These are phyloP conservation scores for Ascochyta fabae DNA, from an alignment of 2,329 filamentous ascomycete genomes.

Conservation along the genomic window DNA sequence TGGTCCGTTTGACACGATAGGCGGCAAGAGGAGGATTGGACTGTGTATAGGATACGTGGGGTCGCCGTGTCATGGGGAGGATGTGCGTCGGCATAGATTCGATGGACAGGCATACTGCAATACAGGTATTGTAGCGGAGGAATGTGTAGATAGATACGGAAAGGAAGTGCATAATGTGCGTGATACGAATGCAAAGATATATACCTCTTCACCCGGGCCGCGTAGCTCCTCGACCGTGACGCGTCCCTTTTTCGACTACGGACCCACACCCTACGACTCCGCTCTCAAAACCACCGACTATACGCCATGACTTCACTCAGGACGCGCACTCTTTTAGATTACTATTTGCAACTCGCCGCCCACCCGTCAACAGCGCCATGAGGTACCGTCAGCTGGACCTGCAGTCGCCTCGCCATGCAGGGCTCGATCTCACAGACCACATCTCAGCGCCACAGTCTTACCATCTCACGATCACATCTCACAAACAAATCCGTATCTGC, in stretches of 20 bases:
- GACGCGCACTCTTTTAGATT: background rate
- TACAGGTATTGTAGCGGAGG: background rate
- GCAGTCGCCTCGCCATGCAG: background rate
- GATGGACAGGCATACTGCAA: background rate
- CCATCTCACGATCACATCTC: background rate
- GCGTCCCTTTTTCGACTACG: background rate
- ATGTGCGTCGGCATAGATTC: background rate
- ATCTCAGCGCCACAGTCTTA: background rate
- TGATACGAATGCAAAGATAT: constrained; percentile 9
- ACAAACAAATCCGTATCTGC: background rate
- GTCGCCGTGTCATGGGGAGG: background rate
- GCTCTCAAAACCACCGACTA: background rate
- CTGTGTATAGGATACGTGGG: constrained; percentile 7
- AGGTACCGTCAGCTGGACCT: background rate
- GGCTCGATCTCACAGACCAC: background rate
- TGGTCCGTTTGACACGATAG: constrained; percentile 9
- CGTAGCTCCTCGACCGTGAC: background rate
- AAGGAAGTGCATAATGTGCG: constrained; percentile 10
- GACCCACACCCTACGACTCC: background rate
- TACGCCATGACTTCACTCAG: background rate
- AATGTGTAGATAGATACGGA: constrained; percentile 6
- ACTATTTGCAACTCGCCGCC: background rate
- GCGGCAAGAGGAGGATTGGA: constrained; percentile 2
- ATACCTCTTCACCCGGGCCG: background rate
- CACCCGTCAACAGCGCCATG: background rate